These are phyloP conservation scores for Talaromyces liani DNA, from an alignment of 495 filamentous ascomycete species.

Conservation along the genomic window DNA sequence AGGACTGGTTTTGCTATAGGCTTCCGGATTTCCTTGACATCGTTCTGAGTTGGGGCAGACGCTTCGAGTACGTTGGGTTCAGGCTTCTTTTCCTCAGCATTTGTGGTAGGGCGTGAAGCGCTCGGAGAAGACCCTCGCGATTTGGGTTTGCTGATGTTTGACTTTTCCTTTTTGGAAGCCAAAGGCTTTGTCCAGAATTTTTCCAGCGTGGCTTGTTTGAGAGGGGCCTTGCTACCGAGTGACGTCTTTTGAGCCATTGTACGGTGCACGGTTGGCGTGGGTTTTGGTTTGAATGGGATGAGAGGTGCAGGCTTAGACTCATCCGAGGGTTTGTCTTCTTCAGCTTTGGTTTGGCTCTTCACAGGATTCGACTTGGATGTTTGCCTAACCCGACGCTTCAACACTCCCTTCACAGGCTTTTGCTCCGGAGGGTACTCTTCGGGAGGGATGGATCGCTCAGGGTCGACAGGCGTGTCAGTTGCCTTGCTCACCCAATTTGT, in stretches of 20 bases:
- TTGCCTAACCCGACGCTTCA: not conserved
- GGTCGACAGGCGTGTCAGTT: slow-evolving; percentile 1
- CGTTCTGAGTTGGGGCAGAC: not conserved
- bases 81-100: not conserved
- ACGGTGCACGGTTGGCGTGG: slow-evolving; percentile 11
- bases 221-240: slow-evolving; percentile 9
- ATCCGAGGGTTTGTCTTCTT: slow-evolving; percentile 13
- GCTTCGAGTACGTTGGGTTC: too few relatives aligned
- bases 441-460: not conserved
- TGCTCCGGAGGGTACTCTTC: slow-evolving; percentile 1
- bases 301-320: not conserved
- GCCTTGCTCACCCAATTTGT: slow-evolving; percentile 18
- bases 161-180: not conserved
- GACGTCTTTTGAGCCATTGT: slow-evolving; percentile 21
- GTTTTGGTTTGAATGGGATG: not conserved
- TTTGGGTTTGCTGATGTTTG: not conserved
- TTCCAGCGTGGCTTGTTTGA: slow-evolving; percentile 21
- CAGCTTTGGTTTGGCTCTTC: not conserved
- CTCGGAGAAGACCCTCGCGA: not conserved
- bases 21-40: not conserved
- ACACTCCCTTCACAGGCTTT: not conserved
- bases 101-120: not conserved
- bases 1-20: not conserved
- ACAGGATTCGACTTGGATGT: not conserved
- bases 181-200: slow-evolving; percentile 15